Conservation (phyloP, 371 early-diverging fungal species). For the Apophysomyces elegans region DNA sequence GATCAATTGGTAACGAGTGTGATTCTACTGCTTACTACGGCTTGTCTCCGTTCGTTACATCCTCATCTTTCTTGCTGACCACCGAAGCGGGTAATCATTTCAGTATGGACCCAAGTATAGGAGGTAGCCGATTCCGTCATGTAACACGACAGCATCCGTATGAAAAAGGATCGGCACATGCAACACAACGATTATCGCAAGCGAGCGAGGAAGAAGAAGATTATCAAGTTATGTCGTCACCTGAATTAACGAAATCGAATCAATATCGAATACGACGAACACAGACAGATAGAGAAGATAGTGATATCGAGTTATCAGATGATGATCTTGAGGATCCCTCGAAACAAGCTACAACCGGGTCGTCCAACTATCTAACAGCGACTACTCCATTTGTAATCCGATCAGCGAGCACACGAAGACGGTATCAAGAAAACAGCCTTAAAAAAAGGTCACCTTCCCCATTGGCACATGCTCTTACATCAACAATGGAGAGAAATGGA, state of each 20-base stretch:
- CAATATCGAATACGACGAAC: slow-evolving; percentile 8
- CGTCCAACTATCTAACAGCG: neutral
- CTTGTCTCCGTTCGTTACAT: slow-evolving; percentile 49
- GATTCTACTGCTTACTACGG: slow-evolving; percentile 48
- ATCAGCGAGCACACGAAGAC: neutral
- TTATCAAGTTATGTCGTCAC: slow-evolving; percentile 21
- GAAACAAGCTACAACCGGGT: neutral
- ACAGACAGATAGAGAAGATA: slow-evolving; percentile 32
- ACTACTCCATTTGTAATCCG: slow-evolving; percentile 2
- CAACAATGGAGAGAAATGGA: neutral
- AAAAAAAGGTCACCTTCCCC: slow-evolving; percentile 12
- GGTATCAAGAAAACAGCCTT: neutral
- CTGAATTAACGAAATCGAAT: slow-evolving; percentile 17
- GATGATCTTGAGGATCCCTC: slow-evolving; percentile 27
- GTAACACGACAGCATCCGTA: slow-evolving; percentile 43
- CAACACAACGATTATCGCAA: slow-evolving; percentile 4
- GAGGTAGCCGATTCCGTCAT: slow-evolving; percentile 1
- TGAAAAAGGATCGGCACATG: slow-evolving; percentile 29
- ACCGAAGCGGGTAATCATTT: slow-evolving; percentile 9
- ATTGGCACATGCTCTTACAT: neutral
- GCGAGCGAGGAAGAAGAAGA: slow-evolving; percentile 12
- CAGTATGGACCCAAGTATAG: neutral
- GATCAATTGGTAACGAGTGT: slow-evolving; percentile 28
- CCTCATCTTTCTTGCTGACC: slow-evolving; percentile 34
- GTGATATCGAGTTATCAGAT: slow-evolving; percentile 53